These are phyloP conservation scores for Pleurotus pulmonarius DNA, from an alignment of 768 basidiomycete genomes.

Conservation along the genomic window DNA sequence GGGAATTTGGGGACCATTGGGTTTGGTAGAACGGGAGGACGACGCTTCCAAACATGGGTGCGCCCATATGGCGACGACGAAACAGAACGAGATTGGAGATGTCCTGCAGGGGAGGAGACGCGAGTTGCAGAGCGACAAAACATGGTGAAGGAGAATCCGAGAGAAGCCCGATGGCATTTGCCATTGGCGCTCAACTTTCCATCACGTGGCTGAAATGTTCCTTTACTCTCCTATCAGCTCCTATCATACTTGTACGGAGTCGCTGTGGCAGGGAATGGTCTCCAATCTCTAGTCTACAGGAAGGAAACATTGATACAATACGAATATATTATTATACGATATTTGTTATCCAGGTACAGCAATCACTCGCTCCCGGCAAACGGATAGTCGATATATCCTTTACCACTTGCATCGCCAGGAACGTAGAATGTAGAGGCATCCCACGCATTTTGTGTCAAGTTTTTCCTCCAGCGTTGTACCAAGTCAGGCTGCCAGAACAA, in stretches of 20 bases:
- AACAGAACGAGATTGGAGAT: conserved; percentile 33
- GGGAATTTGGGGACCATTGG: conserved; percentile 86
- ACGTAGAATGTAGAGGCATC: conserved; percentile 19
- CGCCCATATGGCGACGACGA: conserved; percentile 82
- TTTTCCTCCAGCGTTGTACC: conserved; percentile 19
- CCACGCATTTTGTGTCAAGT: conserved; percentile 15
- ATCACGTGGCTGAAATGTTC: too few relatives aligned
- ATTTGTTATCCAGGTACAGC: too few relatives aligned
- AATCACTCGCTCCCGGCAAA: conserved; percentile 12
- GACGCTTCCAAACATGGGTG: conserved; percentile 77
- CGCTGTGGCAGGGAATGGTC: too few relatives aligned
- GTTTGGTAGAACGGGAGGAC: conserved; percentile 65
- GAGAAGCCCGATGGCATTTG: too few relatives aligned
- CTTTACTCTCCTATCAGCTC: too few relatives aligned
- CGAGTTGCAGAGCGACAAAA: too few relatives aligned
- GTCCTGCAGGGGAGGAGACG: not conserved
- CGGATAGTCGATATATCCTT: conserved; percentile 27
- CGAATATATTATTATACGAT: too few relatives aligned
- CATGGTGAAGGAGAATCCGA: too few relatives aligned
- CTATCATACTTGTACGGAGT: too few relatives aligned
- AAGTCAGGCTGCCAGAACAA: conserved; percentile 23
- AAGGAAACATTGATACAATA: too few relatives aligned
- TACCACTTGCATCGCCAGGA: conserved; percentile 17
- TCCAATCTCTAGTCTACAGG: too few relatives aligned
- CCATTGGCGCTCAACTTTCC: too few relatives aligned